phyloP scores from a whole-genome alignment of 2,329 filamentous ascomycete species.

The Fusarium sulawesiense region DNA sequence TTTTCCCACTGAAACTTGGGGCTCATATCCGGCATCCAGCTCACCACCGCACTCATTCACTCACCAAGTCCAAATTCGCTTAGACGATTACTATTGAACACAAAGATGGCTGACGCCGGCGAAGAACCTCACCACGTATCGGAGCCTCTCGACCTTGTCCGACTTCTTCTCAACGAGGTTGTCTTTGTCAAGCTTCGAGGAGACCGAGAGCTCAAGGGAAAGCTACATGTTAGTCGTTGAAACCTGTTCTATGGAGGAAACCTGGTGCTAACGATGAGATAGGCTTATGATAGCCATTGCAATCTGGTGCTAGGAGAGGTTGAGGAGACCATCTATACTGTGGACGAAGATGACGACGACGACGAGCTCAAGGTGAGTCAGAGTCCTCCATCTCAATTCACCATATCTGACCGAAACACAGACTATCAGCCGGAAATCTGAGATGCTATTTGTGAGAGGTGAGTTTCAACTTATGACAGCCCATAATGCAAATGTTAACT shows the following conservation, averaged over 20 bases:
- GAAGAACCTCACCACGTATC: slow-evolving; percentile 79
- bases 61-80: slow-evolving; percentile 5
- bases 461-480: slow-evolving; percentile 47
- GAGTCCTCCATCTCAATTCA: background rate
- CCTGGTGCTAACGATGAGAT: slow-evolving; percentile 11
- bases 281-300: slow-evolving; percentile 99
- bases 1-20: slow-evolving; percentile 40
- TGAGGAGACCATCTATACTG: slow-evolving; percentile 94
- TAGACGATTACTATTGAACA: background rate
- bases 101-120: slow-evolving; percentile 83
- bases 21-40: slow-evolving; percentile 22
- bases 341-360: slow-evolving; percentile 91
- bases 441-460: slow-evolving; percentile 99
- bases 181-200: slow-evolving; percentile 98
- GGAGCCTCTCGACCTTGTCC: slow-evolving; percentile 95
- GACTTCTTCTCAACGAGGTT: slow-evolving; percentile 91
- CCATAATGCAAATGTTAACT: slow-evolving; percentile 37
- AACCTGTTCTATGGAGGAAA: background rate
- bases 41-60: slow-evolving; percentile 12
- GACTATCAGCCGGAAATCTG: slow-evolving; percentile 96
- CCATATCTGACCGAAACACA: slow-evolving; percentile 51
- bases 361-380: slow-evolving; percentile 76
- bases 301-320: slow-evolving; percentile 96
- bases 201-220: slow-evolving; percentile 93
- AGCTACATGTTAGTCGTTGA: slow-evolving; percentile 81